Evolutionary conservation across 768 basidiomycete species (phyloP).

Genomic region (Rhizopogon rudus): DNA sequence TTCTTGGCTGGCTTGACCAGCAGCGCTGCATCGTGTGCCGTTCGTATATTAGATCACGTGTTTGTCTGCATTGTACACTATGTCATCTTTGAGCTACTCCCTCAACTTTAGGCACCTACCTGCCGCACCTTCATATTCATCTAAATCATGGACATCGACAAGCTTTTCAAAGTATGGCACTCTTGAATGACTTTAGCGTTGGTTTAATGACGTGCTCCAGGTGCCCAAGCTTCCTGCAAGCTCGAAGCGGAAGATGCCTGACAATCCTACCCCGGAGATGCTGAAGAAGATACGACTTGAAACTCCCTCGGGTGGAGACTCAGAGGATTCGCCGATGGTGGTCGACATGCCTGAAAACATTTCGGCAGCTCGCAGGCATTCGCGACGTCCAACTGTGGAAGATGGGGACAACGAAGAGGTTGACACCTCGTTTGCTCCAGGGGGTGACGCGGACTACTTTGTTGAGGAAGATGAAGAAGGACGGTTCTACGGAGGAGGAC

Average conservation of each 20-base stretch:
- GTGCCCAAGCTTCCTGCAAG: conserved; percentile 62
- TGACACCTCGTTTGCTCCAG: conserved; percentile 64
- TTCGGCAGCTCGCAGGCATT: conserved; percentile 17
- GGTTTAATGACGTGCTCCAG: conserved; percentile 27
- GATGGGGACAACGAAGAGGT: conserved; percentile 38
- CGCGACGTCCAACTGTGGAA: conserved; percentile 50
- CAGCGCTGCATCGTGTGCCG: too few relatives aligned
- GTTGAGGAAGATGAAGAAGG: conserved; percentile 90
- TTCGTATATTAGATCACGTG: not conserved
- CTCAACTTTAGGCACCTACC: not conserved
- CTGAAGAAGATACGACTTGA: conserved; percentile 76
- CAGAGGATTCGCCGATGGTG: conserved; percentile 6
- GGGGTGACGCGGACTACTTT: conserved; percentile 88
- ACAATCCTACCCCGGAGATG: conserved; percentile 76
- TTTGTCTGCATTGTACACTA: not conserved
- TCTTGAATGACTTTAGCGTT: not conserved
- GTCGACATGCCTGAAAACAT: conserved; percentile 2
- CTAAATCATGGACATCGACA: conserved; percentile 42
- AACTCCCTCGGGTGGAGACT: conserved; percentile 7
- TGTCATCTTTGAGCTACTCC: not conserved
- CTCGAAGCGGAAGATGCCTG: conserved; percentile 70
- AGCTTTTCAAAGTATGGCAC: conserved; percentile 39
- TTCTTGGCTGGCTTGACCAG: too few relatives aligned
- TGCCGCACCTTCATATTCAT: not conserved
- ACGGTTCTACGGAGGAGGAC: conserved; percentile 89